Conservation (phyloP, 768 basidiomycete genomes). For the Lepiota venenata region DNA sequence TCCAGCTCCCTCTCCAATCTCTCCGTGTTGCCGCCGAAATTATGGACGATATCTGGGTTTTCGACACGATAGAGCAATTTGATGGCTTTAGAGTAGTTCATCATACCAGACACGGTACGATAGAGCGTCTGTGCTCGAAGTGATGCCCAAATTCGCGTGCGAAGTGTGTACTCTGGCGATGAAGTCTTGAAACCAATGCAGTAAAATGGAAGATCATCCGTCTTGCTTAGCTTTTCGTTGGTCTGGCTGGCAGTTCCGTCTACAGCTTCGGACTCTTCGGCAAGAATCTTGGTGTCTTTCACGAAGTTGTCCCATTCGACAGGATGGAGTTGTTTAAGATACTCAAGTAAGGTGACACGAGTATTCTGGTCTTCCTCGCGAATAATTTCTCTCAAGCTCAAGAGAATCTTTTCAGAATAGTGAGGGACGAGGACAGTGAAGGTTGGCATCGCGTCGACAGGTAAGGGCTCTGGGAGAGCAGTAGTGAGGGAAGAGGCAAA, state of each 20-base stretch:
- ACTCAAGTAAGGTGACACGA: slow-evolving; percentile 95
- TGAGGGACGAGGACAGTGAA: slow-evolving; percentile 99
- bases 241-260: slow-evolving; percentile 49
- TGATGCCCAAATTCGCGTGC: slow-evolving; percentile 99
- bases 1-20: slow-evolving; percentile 94
- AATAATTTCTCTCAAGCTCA: slow-evolving; percentile 97
- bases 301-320: slow-evolving; percentile 99
- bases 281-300: slow-evolving; percentile 98
- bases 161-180: slow-evolving; percentile 96
- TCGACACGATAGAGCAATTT: slow-evolving; percentile 98
- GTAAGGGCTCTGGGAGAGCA: slow-evolving; percentile 90
- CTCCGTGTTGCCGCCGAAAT: slow-evolving; percentile 96
- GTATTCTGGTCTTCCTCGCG: slow-evolving; percentile 96
- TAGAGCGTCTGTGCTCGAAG: slow-evolving; percentile 97
- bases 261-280: slow-evolving; percentile 73
- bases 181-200: slow-evolving; percentile 99
- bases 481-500: slow-evolving; percentile 98
- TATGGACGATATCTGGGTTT: slow-evolving; percentile 96
- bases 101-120: slow-evolving; percentile 98
- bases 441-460: slow-evolving; percentile 98
- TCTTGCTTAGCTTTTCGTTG: slow-evolving; percentile 77
- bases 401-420: slow-evolving; percentile 97
- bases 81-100: slow-evolving; percentile 99
- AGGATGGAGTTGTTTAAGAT: slow-evolving; percentile 97
- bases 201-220: slow-evolving; percentile 97